These are phyloP conservation scores for Oldenlandia corymbosa DNA, from an alignment of 257 asterid species.

Conservation along the genomic window DNA sequence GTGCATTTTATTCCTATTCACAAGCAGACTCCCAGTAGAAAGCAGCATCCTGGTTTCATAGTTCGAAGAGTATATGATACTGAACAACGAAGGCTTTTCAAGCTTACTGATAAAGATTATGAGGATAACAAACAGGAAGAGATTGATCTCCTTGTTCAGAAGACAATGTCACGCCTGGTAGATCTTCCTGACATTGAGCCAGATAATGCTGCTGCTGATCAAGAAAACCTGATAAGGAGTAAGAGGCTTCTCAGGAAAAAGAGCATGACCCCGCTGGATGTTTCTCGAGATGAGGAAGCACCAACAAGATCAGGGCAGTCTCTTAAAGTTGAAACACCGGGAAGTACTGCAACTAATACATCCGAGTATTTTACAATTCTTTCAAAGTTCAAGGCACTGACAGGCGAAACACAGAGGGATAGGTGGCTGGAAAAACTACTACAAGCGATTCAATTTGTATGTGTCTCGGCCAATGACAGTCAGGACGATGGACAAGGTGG, in stretches of 20 bases:
- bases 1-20: constrained; percentile 76
- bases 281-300: constrained; percentile 58
- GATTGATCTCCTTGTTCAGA: constrained; percentile 66
- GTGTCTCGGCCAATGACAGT: constrained; percentile 34
- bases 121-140: constrained; percentile 70
- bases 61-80: constrained; percentile 82
- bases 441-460: constrained; percentile 47
- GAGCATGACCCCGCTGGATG: constrained; percentile 58
- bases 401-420: constrained; percentile 64
- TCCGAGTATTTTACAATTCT: constrained; percentile 50
- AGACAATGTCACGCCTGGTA: constrained; percentile 60
- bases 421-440: constrained; percentile 77
- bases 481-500: constrained; percentile 33
- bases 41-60: constrained; percentile 78
- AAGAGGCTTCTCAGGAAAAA: constrained; percentile 54
- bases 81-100: constrained; percentile 54
- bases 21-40: constrained; percentile 66
- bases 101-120: constrained; percentile 68
- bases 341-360: constrained; percentile 38
- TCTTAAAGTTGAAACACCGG: constrained; percentile 61
- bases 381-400: constrained; percentile 39
- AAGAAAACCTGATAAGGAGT: constrained; percentile 52
- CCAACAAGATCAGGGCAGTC: constrained; percentile 36
- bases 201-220: constrained; percentile 42
- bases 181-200: constrained; percentile 72